A percentile compares a stretch with the other conserved stretches of the same genome.
phyloP scores from a whole-genome alignment of 2,329 filamentous ascomycete genomes.

The Cladophialophora exuberans region DNA sequence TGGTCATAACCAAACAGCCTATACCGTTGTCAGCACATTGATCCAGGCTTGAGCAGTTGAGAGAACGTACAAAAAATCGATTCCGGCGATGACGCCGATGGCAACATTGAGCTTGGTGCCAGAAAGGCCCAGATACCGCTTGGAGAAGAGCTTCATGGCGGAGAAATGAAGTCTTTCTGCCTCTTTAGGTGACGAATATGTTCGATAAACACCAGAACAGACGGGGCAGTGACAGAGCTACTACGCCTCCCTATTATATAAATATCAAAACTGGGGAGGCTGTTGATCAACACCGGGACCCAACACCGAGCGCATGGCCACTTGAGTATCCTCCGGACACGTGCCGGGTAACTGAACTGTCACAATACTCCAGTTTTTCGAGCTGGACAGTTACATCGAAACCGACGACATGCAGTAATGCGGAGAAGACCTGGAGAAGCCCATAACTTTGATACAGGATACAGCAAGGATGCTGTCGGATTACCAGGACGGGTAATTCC shows the following conservation, averaged over 20 bases:
- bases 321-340: no score
- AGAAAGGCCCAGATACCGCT: slow-evolving; percentile 64
- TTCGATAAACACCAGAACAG: no score
- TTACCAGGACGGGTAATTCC: background rate
- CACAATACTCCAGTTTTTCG: background rate
- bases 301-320: no score
- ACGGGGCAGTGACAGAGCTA: no score
- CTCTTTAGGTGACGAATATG: no score
- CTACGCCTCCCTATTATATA: no score
- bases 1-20: slow-evolving; percentile 30
- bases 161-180: no score
- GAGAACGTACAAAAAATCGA: slow-evolving; percentile 40
- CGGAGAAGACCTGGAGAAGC: slow-evolving; percentile 2
- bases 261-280: no score
- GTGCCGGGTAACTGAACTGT: no score
- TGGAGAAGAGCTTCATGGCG: slow-evolving; percentile 25
- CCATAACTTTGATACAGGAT: background rate
- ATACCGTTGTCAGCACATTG: background rate
- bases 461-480: background rate
- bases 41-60: background rate
- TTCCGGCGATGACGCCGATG: slow-evolving; percentile 68
- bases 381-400: slow-evolving; percentile 1
- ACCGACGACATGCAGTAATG: background rate
- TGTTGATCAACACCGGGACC: no score
- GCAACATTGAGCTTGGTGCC: slow-evolving; percentile 69